Base-by-base conservation (phyloP, 2,329 filamentous ascomycete species). In the Exserohilum turcica region DNA sequence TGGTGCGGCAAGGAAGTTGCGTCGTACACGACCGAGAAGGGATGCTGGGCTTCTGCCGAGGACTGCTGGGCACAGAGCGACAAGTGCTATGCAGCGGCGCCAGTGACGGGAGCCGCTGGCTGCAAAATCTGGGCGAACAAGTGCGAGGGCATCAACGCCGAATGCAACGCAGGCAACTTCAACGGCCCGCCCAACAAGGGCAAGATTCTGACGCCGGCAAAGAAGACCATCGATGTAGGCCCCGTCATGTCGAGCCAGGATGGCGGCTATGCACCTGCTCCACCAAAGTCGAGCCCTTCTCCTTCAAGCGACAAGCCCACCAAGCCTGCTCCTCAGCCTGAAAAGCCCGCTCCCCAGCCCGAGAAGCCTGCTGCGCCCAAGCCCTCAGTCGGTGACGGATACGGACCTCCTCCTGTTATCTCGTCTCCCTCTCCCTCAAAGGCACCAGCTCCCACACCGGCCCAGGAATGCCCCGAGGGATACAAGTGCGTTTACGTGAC, bases 1-100 rank as follows among this genome's bases (percentile, higher is more conserved):
- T 91, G 87, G 88, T 89, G 86, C 73, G 87, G 81, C 45, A 77
- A 80, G 54, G 82, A 89, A 65, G 79, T 90, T 1, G 70, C 81
- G 0, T 63, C 73, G 7, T 90, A 88, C 75, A 76, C 74, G 4
- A 76, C 77, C 38, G 78, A 85, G 66, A 67, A 67, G 1, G 80
- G 80, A 12, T 91, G 88, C 78, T 90, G 85, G 84, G 78, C 67
- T 19, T 61, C 73, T 1, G 57, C 52, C 12, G 59, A 74, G 53
- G 57, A 74, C 9, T 78, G 76, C 79, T 91, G 80, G 78, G 67
- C 72, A 21, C 86, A 91, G 75, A 74, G 76, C 27, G 72, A 80
- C 2, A 67, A 61, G n/a, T 91, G 89, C 78, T 90, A 83, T 74
- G 70, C 78, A 38, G 71, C 74, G 5, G 80, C 83, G 2, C 83